phyloP scores from a whole-genome alignment of 805 yeast species.

The Pichia membranifaciens region DNA sequence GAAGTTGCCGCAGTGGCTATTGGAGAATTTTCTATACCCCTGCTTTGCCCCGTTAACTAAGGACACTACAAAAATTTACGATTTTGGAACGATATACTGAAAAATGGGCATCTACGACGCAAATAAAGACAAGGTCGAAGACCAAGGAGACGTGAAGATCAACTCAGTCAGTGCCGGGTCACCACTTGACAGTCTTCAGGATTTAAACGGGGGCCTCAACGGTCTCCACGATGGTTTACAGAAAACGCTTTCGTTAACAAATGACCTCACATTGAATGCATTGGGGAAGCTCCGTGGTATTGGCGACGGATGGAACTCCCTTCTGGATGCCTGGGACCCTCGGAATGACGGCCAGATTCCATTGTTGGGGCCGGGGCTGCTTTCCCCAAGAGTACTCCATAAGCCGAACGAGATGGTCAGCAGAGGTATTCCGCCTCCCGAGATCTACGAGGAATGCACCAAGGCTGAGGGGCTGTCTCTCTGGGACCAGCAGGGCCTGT shows the following conservation, averaged over 20 bases:
- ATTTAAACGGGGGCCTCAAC: too few species aligned
- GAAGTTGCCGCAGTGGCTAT: too few species aligned
- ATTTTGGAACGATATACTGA: too few species aligned
- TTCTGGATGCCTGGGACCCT: conserved; percentile 4
- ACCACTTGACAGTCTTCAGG: conserved; percentile 2
- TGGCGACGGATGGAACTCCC: conserved; percentile 4
- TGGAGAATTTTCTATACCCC: background rate
- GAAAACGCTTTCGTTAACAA: conserved; percentile 13
- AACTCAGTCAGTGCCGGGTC: conserved; percentile 2
- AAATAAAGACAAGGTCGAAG: conserved; percentile 1
- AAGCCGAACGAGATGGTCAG: conserved; percentile 22
- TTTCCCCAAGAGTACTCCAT: conserved; percentile 2
- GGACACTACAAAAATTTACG: too few species aligned
- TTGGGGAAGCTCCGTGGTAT: conserved; percentile 9
- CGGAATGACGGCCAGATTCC: conserved; percentile 1
- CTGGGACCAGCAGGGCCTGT: conserved; percentile 80
- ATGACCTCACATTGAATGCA: conserved; percentile 14
- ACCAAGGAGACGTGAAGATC: conserved; percentile 3
- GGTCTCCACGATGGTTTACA: conserved; percentile 2
- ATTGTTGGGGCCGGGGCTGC: background rate
- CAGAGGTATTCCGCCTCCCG: conserved; percentile 30
- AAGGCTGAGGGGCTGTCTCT: conserved; percentile 61
- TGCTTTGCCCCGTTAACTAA: background rate
- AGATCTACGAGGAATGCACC: conserved; percentile 58
- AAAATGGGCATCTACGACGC: conserved; percentile 15